Percentiles rank a stretch among this genome's conserved stretches.
phyloP scores from a whole-genome alignment of 371 early-diverging fungal genomes.

The Dentiscutata heterogama region DNA sequence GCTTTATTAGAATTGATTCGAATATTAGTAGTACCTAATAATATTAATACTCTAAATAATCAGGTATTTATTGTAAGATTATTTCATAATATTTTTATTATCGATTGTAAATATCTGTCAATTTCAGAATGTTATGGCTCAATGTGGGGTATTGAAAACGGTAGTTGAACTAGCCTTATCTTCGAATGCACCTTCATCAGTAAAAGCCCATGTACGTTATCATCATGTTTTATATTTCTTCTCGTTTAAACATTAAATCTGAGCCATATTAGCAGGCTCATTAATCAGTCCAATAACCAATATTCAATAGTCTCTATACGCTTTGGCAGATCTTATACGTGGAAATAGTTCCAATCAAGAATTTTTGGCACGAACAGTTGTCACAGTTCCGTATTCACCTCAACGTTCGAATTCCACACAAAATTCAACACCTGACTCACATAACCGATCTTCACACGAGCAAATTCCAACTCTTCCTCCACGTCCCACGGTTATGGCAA shows the following conservation, averaged over 20 bases:
- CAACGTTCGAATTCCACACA: slow-evolving; percentile 47
- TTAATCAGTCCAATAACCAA: slow-evolving; percentile 1
- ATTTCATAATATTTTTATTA: slow-evolving; percentile 1
- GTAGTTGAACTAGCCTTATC: slow-evolving; percentile 62
- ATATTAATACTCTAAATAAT: slow-evolving; percentile 85
- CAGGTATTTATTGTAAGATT: slow-evolving; percentile 62
- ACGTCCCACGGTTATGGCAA: slow-evolving; percentile 70
- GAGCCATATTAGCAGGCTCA: neutral
- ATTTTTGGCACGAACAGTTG: slow-evolving; percentile 66
- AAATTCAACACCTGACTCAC: slow-evolving; percentile 45
- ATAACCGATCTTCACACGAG: slow-evolving; percentile 6
- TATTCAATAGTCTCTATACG: slow-evolving; percentile 73
- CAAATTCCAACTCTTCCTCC: slow-evolving; percentile 48
- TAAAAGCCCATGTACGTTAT: slow-evolving; percentile 53
- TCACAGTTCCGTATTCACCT: slow-evolving; percentile 49
- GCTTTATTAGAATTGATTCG: slow-evolving; percentile 86
- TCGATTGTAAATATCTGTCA: neutral
- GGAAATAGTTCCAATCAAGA: slow-evolving; percentile 80
- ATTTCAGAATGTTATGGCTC: slow-evolving; percentile 76
- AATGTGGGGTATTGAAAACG: slow-evolving; percentile 70
- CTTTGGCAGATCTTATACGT: slow-evolving; percentile 86
- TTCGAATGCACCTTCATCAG: slow-evolving; percentile 59
- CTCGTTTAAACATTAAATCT: neutral
- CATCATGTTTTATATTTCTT: neutral
- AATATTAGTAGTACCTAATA: slow-evolving; percentile 89